These are phyloP conservation scores for Amanita subjunquillea DNA, from an alignment of 768 basidiomycete genomes.

Conservation along the genomic window DNA sequence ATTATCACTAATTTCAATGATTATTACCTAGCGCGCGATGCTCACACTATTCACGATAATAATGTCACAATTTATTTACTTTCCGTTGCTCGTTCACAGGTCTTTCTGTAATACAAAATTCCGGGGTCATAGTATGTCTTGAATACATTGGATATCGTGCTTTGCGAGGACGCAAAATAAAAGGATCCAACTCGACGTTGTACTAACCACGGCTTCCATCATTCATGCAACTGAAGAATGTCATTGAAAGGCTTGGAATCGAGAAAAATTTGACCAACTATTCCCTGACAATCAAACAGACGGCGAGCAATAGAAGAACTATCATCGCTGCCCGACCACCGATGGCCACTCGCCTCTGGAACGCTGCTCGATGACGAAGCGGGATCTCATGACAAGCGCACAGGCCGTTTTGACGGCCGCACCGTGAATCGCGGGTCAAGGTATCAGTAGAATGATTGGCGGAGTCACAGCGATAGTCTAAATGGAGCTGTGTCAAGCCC, in stretches of 20 bases:
- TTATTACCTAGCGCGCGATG: too few species aligned
- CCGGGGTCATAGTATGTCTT: too few species aligned
- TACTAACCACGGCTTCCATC: neutral
- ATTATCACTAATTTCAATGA: neutral
- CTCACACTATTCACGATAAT: neutral
- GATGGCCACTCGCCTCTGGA: neutral
- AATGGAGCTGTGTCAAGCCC: neutral
- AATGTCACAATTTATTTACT: neutral
- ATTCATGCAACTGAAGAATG: neutral
- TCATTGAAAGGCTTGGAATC: neutral
- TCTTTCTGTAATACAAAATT: too few species aligned
- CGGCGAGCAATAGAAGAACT: neutral
- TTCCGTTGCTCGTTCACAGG: neutral
- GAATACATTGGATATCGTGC: too few species aligned
- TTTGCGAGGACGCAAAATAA: too few species aligned
- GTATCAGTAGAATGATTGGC: neutral
- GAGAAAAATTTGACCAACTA: neutral
- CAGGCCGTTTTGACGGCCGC: neutral
- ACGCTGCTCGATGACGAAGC: neutral
- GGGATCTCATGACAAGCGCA: neutral
- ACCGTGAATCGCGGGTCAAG: neutral
- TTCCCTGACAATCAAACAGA: neutral
- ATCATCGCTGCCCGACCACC: slow-evolving; percentile 1
- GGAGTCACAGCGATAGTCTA: neutral
- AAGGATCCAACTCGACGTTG: too few species aligned